Base-by-base conservation (phyloP, 129 eudicot genomes). In the Centaurea solstitialis region DNA sequence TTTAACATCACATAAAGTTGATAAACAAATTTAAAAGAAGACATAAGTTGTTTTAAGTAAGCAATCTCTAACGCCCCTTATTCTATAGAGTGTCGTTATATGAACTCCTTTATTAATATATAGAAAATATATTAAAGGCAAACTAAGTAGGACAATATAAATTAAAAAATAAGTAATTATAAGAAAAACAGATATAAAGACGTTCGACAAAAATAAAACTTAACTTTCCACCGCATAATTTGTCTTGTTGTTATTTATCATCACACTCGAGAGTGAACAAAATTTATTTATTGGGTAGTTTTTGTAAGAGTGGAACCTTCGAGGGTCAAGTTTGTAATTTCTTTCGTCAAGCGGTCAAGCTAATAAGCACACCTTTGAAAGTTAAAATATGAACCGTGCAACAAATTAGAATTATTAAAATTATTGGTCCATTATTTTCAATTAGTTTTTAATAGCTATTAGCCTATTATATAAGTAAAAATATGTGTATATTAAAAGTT, bases 351-450 rank as follows among this genome's bases (percentile, higher is more conserved):
- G 37, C 37, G 5, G 37, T 33, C 37, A 33, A 33, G 37, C 37
- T 33, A 33, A 33, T 33, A 33, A 33, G 57, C 70, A 79, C 74
- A 43, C 75, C 47, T 70, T 30, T 79, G 57, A 69, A 17, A 41
- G 37, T 40, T 43, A 43, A 39, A 77, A 33, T 45, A 79, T 45
- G 23, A 50, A 50, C 76, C 82, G 35, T 35, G 69, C 70, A 79
- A 79, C 53, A 47, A 69, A 79, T 37, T 50, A 79, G 18, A 43
- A 33, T 75, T 18, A 28, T 43, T 43, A 43, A 7, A 45, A 45
- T 45, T 12, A 45, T 10, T 45, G 57, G 57, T 45, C 12, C 12
- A 45, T 45, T 45, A 5, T 45, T 45, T 45, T 45, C 57, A 45
- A 45, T 30, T n/a, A n/a, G n/a, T n/a, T n/a, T n/a, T n/a, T n/a